Evolutionary conservation across 75 land plant species (phyloP), one percentile per base, ranked within the genome.

Genomic region (Cryptomeria japonica): DNA sequence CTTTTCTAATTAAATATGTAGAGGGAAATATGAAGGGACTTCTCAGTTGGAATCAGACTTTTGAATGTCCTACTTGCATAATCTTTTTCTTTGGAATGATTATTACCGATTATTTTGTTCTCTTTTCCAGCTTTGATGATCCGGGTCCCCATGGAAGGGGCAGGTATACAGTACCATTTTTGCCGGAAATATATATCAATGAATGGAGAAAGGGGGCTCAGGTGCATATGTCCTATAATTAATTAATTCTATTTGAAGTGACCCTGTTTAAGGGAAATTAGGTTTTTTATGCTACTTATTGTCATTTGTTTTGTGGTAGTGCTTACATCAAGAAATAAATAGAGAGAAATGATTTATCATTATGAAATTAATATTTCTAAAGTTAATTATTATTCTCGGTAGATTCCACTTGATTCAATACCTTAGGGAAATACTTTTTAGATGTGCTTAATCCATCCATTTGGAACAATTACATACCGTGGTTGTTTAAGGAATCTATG

Each of bases 91-190:
- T 31, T 36, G 72, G 58, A 28, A 56, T 61, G 12, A 90, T 49
- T 31, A 82, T 22, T 83, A 49, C 15, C 34, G 55, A 25, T 13
- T 46, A 11, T 80, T 86, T 55, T 68, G n/a, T 46, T 82, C 51
- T 58, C 61, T 10, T 19, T 88, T 72, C 70, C 95, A 98, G 99
- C 88, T 98, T 98, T 94, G 94, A 94, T 73, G 99, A 98, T 92
- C 99, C 99, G 84, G 99, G 99, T 42, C 99, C 99, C 22, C 97
- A 95, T 93, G 99, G 99, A 86, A 90, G 91, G 90, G 99, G 97
- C 39, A 92, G 99, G 83, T 98, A 96, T 85, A 89, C 94, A 42
- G 93, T 93, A 25, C 92, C 94, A 46, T 97, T 98, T 99, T 87
- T 91, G 70, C 99, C 99, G 68, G 98, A 98, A 89, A 86, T 98